Evolutionary conservation across 2,329 filamentous ascomycete genomes (phyloP).

Genomic region (Laburnicola sp.): DNA sequence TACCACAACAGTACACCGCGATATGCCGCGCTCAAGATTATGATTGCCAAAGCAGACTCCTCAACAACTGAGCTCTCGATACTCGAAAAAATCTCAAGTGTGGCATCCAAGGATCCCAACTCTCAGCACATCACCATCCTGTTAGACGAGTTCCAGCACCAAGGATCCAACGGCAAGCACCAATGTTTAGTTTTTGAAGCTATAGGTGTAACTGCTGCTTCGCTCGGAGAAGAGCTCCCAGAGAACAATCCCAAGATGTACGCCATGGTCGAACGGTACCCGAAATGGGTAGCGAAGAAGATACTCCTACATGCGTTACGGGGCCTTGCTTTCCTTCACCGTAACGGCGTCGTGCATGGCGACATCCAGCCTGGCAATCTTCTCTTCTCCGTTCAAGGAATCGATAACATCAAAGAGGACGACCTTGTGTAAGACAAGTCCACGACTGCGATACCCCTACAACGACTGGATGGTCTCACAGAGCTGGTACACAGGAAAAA

Average conservation of each 20-base stretch:
- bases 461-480: constrained; percentile 5
- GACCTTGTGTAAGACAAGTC: constrained; percentile 25
- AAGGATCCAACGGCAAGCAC: constrained; percentile 15
- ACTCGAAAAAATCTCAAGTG: constrained; percentile 8
- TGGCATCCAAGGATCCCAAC: constrained; percentile 4
- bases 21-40: constrained; percentile 19
- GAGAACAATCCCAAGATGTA: constrained; percentile 18
- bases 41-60: constrained; percentile 10
- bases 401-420: constrained; percentile 24
- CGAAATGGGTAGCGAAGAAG: constrained; percentile 30
- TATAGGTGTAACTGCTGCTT: constrained; percentile 15
- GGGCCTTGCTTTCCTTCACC: constrained; percentile 46
- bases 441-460: constrained; percentile 20
- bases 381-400: constrained; percentile 39
- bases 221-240: constrained; percentile 16
- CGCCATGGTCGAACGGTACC: constrained; percentile 15
- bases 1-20: constrained; percentile 8
- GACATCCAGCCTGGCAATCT: constrained; percentile 48
- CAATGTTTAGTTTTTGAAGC: constrained; percentile 13
- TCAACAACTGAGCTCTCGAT: constrained; percentile 10
- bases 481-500: no score
- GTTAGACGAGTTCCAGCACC: constrained; percentile 9
- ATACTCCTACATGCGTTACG: constrained; percentile 45
- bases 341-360: constrained; percentile 47
- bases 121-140: constrained; percentile 6